A percentile compares a stretch with the other conserved stretches of the same genome.
Conservation (phyloP, 148 eudicot species). For the Suaeda aralocaspica region DNA sequence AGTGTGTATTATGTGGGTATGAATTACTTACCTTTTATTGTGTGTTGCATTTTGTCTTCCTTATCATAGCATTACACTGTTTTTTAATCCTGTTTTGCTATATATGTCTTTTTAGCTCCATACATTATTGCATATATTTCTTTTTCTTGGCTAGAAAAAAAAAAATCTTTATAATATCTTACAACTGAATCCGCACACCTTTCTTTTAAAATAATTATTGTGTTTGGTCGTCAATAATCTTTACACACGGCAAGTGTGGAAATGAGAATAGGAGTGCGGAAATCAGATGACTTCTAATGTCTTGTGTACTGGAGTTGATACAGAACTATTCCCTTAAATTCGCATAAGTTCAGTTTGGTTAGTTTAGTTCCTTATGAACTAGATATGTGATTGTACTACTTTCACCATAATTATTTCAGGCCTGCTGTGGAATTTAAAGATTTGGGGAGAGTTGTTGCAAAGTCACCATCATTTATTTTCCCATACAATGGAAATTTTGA, state of each 20-base stretch:
- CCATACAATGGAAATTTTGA: slow-evolving; percentile 7
- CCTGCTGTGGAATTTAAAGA: slow-evolving; percentile 26
- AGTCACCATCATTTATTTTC: slow-evolving; percentile 41
- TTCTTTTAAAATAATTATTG: no score
- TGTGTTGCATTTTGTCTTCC: slow-evolving; percentile 29
- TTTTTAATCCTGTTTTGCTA: no score
- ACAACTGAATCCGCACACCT: no score
- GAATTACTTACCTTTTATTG: slow-evolving; percentile 17
- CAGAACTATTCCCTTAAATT: slow-evolving; percentile 13
- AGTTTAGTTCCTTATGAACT: slow-evolving; percentile 32
- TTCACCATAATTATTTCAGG: slow-evolving; percentile 25
- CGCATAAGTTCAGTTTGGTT: slow-evolving; percentile 22
- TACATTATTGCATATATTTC: no score
- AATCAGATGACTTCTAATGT: slow-evolving; percentile 12
- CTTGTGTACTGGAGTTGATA: no score
- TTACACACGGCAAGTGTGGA: no score
- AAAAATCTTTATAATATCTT: no score
- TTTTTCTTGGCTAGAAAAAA: no score
- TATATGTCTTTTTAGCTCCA: no score
- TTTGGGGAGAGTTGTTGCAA: slow-evolving; percentile 35
- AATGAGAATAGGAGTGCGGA: no score
- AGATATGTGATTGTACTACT: slow-evolving; percentile 29
- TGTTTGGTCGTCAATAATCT: no score
- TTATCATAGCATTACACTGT: slow-evolving; percentile 13
- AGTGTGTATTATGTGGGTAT: slow-evolving; percentile 27